Percentiles rank a stretch among this genome's conserved stretches.
Conservation (phyloP, 768 basidiomycete species). For the Candolleomyces eurysporus region DNA sequence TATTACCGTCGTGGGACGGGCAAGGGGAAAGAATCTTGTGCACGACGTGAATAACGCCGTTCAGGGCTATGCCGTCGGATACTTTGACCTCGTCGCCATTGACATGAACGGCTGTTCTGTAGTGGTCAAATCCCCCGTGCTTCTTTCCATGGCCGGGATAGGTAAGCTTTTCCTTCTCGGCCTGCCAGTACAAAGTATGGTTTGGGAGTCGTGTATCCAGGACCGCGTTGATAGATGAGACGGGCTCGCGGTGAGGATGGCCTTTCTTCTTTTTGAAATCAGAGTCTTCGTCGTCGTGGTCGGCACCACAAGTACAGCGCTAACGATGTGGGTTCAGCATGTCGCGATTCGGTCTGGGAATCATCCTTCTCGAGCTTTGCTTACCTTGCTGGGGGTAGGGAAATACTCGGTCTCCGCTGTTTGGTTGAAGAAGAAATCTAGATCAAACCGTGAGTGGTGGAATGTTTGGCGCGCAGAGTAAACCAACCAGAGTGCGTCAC, state of each 20-base stretch:
- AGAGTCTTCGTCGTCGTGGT: not conserved
- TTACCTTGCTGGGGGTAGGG: no score
- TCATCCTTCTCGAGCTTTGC: no score
- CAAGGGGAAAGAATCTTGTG: constrained; percentile 41
- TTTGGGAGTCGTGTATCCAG: constrained; percentile 42
- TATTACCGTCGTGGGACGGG: constrained; percentile 6
- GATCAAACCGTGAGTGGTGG: not conserved
- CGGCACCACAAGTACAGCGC: not conserved
- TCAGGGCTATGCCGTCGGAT: constrained; percentile 50
- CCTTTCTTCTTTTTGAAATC: not conserved
- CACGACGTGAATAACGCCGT: constrained; percentile 58
- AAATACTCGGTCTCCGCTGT: constrained; percentile 7
- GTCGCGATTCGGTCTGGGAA: no score
- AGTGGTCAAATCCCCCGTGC: constrained; percentile 14
- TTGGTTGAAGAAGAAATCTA: constrained; percentile 32
- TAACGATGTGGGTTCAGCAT: not conserved
- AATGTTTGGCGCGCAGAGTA: not conserved
- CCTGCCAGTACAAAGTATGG: constrained; percentile 42
- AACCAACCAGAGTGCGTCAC: constrained; percentile 50
- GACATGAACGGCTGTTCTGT: constrained; percentile 38
- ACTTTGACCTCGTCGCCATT: constrained; percentile 36
- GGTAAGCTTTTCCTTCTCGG: constrained; percentile 46
- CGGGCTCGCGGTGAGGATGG: constrained; percentile 21
- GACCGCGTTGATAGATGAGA: constrained; percentile 32
- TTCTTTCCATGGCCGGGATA: constrained; percentile 31